Evolutionary conservation across 1,284 basidiomycete species (phyloP).

Genomic region (Trametes hirsuta): DNA sequence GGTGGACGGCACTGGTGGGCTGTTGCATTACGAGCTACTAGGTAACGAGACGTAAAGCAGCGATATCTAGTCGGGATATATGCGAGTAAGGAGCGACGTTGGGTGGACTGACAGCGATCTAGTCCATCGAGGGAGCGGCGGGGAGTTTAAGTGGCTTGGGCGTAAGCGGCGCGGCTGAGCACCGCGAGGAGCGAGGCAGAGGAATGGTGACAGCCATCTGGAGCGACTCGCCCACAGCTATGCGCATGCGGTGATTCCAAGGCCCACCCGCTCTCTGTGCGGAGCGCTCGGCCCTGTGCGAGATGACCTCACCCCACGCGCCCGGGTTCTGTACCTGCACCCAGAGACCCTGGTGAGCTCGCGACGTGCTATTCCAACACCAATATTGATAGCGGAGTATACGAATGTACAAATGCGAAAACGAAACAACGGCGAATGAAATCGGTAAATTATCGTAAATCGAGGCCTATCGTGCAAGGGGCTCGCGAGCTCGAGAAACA

Average conservation of each 20-base stretch:
- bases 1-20: conserved; percentile 8
- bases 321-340: neutral
- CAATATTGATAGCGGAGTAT: conserved; percentile 27
- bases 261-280: neutral
- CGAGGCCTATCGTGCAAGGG: conserved; percentile 13
- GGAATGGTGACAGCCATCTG: conserved; percentile 2
- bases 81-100: conserved; percentile 15
- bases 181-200: neutral
- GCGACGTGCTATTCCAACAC: conserved; percentile 18
- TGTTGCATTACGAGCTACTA: conserved; percentile 12
- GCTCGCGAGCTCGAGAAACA: conserved; percentile 19
- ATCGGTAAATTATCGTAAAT: conserved; percentile 31
- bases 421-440: conserved; percentile 23
- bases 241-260: neutral
- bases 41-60: neutral
- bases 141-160: neutral
- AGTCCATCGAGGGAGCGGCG: conserved; percentile 11
- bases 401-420: conserved; percentile 30
- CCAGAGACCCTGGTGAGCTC: neutral
- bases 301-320: conserved; percentile 22
- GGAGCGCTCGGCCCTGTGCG: conserved; percentile 18
- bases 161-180: conserved; percentile 8
- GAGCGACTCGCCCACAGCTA: neutral
- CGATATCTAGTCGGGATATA: neutral
- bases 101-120: neutral